Base-by-base conservation (phyloP, 352 stramenopile species). In the Globisporangium okanoganense region DNA sequence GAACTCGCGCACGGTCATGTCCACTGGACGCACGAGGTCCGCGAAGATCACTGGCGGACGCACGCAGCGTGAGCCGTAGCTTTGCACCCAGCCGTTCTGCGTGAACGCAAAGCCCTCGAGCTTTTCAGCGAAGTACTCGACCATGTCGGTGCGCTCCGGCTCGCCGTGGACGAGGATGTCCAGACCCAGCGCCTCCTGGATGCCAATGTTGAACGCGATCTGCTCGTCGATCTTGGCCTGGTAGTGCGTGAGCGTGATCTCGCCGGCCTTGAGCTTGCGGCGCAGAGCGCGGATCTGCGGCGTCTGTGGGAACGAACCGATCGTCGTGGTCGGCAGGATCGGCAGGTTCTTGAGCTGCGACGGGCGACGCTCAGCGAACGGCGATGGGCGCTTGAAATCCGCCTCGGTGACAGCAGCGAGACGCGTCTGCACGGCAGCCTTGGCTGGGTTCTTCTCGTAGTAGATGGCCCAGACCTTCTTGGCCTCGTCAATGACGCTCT, bases 71-170 rank as follows among this genome's bases (percentile, higher is more conserved):
- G 79, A 95, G 49, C 92, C 92, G 76, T 97, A 98, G 50, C 87
- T 97, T 72, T 98, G 92, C 44, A 98, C 90, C 93, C 93, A 98
- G 22, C 90, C 93, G 66, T 97, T 96, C 60, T 91, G 67, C 24
- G 88, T 96, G 73, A 98, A 97, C 1, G 90, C 79, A 52, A 97
- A 96, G 22, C 93, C 93, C 18, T 97, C 79, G 22, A 98, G 76
- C 73, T 97, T 94, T 75, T 97, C 86, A 5, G 82, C 93, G 68
- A 98, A 98, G 78, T 96, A 98, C 79, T 98, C 90, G 2, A 98
- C 93, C 93, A 98, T 98, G 75, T 97, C 93, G 4, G 88, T 97
- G 65, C 91, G 88, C 71, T 98, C 93, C 4, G 90, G 77, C 65
- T 98, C 93, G 56, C 93, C 93, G 69, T 98, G 93, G 33, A 98